Percentiles rank a stretch among this genome's conserved stretches.
phyloP scores from a whole-genome alignment of 306 rosid species.

The Luffa acutangula region DNA sequence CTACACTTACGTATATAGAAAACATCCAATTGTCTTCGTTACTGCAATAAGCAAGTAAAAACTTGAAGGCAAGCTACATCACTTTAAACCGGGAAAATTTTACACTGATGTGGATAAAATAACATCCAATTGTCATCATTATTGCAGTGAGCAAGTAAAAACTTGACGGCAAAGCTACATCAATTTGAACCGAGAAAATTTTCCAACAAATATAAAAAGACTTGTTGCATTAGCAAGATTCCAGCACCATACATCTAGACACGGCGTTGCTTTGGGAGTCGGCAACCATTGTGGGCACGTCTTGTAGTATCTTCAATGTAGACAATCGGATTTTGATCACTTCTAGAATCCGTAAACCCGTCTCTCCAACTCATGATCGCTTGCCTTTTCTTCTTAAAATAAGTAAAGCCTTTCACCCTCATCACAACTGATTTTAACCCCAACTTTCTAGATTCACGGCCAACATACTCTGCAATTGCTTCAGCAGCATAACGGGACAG shows the following conservation, averaged over 20 bases:
- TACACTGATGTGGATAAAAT: background rate
- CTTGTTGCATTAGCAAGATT: background rate
- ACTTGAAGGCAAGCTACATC: slow-evolving; percentile 2
- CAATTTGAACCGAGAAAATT: background rate
- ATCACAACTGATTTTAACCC: slow-evolving; percentile 69
- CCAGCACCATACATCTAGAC: slow-evolving; percentile 10
- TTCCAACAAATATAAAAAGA: background rate
- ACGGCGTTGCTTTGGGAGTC: slow-evolving; percentile 47
- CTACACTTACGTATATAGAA: background rate
- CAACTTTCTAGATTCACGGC: slow-evolving; percentile 44
- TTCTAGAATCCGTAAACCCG: slow-evolving; percentile 44
- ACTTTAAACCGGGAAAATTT: background rate
- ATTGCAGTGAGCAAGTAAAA: background rate
- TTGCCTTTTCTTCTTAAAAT: slow-evolving; percentile 59
- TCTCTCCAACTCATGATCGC: slow-evolving; percentile 71
- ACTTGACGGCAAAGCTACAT: background rate
- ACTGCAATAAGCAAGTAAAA: background rate
- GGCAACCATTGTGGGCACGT: slow-evolving; percentile 59
- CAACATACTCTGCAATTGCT: slow-evolving; percentile 66
- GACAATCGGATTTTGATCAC: slow-evolving; percentile 39
- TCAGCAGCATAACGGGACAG: slow-evolving; percentile 58
- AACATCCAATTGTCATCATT: background rate
- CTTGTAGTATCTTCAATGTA: slow-evolving; percentile 62
- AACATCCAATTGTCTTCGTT: background rate
- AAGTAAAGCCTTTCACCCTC: slow-evolving; percentile 66